phyloP scores from a whole-genome alignment of 495 filamentous ascomycete genomes.

The Talaromyces stipitatus region DNA sequence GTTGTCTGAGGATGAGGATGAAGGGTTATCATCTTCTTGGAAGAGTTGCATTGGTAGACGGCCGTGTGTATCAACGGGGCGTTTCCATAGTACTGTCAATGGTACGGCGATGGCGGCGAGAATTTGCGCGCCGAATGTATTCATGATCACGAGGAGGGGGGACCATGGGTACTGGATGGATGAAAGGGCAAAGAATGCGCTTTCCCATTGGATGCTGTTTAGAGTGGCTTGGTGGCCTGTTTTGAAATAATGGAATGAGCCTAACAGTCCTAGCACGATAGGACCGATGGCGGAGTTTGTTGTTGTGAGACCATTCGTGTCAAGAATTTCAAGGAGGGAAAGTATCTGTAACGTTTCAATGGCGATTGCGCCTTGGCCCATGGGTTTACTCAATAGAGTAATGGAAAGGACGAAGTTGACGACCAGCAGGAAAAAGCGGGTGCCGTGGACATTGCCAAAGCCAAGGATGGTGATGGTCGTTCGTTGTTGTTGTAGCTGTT shows the following conservation, averaged over 20 bases:
- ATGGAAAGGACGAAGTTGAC: conserved; percentile 67
- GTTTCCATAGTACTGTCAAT: conserved; percentile 80
- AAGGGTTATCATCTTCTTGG: background rate
- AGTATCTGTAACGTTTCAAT: conserved; percentile 80
- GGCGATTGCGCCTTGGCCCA: conserved; percentile 79
- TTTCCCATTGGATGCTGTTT: conserved; percentile 89
- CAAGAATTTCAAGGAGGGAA: conserved; percentile 79
- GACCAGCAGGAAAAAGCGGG: conserved; percentile 80
- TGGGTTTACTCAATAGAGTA: conserved; percentile 83
- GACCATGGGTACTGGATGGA: conserved; percentile 84
- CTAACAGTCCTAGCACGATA: conserved; percentile 73
- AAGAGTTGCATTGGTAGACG: conserved; percentile 11
- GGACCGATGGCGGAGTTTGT: conserved; percentile 70
- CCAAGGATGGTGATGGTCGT: conserved; percentile 74
- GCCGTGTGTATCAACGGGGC: conserved; percentile 35
- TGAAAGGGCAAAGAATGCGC: conserved; percentile 84
- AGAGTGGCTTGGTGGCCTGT: conserved; percentile 93
- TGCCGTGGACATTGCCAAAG: conserved; percentile 86
- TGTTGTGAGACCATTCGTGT: conserved; percentile 57
- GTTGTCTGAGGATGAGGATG: background rate
- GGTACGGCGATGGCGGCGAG: conserved; percentile 72
- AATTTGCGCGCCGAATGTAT: conserved; percentile 85
- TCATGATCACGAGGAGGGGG: conserved; percentile 71
- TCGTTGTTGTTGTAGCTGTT: conserved; percentile 31
- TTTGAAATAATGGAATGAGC: conserved; percentile 92